A percentile compares a stretch with the other conserved stretches of the same genome.
Conservation (phyloP, 148 eudicot species). For the Vaccinium vitisidaea region DNA sequence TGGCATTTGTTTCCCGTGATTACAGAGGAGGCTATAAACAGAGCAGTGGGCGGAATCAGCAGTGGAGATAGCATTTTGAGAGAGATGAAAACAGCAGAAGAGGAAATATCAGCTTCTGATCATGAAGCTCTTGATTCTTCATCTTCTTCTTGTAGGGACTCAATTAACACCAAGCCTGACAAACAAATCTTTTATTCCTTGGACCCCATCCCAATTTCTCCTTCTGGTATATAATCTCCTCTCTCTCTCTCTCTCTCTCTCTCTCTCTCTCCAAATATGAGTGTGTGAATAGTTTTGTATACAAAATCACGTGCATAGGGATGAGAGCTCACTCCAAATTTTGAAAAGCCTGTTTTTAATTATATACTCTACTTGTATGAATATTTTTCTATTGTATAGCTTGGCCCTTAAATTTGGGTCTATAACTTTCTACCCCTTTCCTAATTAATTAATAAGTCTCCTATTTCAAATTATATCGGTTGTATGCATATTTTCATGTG, state of each 20-base stretch:
- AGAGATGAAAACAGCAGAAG: slow-evolving; percentile 16
- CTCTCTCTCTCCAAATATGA: neutral
- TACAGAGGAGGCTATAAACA: slow-evolving; percentile 8
- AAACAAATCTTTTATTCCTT: slow-evolving; percentile 16
- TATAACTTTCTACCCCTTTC: neutral
- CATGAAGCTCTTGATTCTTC: slow-evolving; percentile 18
- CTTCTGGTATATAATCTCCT: slow-evolving; percentile 11
- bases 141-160: slow-evolving; percentile 34
- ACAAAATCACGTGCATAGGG: neutral
- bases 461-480: neutral
- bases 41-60: slow-evolving; percentile 3
- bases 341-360: neutral
- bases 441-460: neutral
- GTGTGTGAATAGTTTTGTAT: neutral
- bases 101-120: slow-evolving; percentile 17
- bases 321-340: neutral
- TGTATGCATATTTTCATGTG: neutral
- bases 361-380: neutral
- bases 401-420: neutral
- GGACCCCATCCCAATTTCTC: slow-evolving; percentile 16
- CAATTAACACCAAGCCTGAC: slow-evolving; percentile 20
- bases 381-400: neutral
- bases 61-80: neutral
- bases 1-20: neutral
- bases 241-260: slow-evolving; percentile 11